Evolutionary conservation across 352 stramenopile species (phyloP), one percentile per base, ranked within the genome.

Genomic region (Phytophthora fragariae): DNA sequence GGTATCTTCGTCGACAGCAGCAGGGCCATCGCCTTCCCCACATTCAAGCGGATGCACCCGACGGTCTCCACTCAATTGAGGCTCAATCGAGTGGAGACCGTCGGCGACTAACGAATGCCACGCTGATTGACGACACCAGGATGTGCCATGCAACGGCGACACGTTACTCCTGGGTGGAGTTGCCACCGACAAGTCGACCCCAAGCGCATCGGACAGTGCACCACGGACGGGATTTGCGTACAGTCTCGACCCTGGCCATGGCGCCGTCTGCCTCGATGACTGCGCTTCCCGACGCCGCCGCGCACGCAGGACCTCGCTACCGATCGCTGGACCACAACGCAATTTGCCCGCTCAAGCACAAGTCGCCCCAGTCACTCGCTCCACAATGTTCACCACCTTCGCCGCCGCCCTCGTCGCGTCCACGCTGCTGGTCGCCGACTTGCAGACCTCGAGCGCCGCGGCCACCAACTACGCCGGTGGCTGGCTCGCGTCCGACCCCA

Each of bases 401-500:
- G 50, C 56, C 60, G 57, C 69, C 37, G 64, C 64, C 15, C 41
- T 75, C 41, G 39, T 80, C 41, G 73, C 60, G n/a, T 75, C 73
- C 63, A 76, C 65, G n/a, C 52, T 80, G 31, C 64, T 80, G 54
- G 68, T 54, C 24, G 64, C 61, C 44, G 73, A 76, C 60, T 68
- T 77, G 31, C 63, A 77, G 64, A 27, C 59, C 27, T 57, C 73
- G 21, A 50, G 3, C 31, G 59, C 70, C 27, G 17, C 68, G 8
- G 80, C 80, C 24, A 76, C 88, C 63, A 85, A 91, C 71, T 91
- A 93, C 73, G 65, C 79, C 10, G 83, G 86, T 6, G 82, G 87
- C 1, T 94, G 87, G 87, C 39, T 82, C 52, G 21, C 57, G 0
- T 72, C 79, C 11, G 63, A 82, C 31, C 71, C 75, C 9, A 81